These are phyloP conservation scores for Leonotis leonurus DNA, from an alignment of 257 asterid genomes.

Conservation along the genomic window DNA sequence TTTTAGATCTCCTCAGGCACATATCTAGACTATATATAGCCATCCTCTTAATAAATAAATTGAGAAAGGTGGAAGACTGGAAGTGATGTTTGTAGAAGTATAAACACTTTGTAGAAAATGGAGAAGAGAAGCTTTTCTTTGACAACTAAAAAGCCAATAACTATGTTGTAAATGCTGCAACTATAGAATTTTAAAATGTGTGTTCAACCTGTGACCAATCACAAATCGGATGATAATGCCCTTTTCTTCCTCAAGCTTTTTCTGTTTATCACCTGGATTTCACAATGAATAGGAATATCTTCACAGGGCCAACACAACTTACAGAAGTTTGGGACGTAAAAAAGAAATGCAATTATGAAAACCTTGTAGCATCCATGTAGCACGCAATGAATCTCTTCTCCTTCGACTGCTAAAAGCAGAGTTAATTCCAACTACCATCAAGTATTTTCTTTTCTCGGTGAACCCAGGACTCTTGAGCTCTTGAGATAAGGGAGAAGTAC, in stretches of 20 bases:
- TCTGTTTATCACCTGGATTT: constrained; percentile 34
- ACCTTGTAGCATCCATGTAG: constrained; percentile 95
- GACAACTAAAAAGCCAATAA: background rate
- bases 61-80: background rate
- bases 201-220: constrained; percentile 29
- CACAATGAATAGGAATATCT: constrained; percentile 7
- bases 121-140: background rate
- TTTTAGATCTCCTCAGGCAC: background rate
- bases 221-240: constrained; percentile 39
- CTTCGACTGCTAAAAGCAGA: constrained; percentile 89
- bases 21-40: background rate
- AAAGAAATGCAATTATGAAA: constrained; percentile 14
- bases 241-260: constrained; percentile 45
- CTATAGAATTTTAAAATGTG: background rate
- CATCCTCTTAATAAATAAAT: background rate
- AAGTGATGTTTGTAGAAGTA: background rate
- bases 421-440: constrained; percentile 79
- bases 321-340: background rate
- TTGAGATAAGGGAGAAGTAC: constrained; percentile 59
- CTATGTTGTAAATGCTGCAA: background rate
- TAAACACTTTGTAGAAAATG: background rate
- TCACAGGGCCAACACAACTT: background rate
- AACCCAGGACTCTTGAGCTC: constrained; percentile 50
- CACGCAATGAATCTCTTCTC: constrained; percentile 88
- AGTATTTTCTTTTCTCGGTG: constrained; percentile 57